These are phyloP conservation scores for Hypoxylon sp. DNA, from an alignment of 2,329 filamentous ascomycete species.

Conservation along the genomic window DNA sequence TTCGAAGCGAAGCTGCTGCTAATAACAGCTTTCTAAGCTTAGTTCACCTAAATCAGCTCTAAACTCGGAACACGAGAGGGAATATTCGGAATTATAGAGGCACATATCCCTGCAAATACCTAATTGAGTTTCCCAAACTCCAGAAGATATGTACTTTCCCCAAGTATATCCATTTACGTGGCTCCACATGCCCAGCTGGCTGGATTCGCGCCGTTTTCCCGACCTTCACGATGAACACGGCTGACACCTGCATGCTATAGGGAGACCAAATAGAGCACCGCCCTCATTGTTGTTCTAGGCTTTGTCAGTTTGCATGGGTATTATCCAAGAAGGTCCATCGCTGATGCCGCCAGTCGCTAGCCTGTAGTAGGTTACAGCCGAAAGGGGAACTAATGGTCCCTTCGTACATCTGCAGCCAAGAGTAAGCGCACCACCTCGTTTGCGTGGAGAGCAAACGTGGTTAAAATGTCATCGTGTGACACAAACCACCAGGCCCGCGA, in stretches of 20 bases:
- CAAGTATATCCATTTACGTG: constrained; percentile 23
- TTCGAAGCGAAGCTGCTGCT: constrained; percentile 4
- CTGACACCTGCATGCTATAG: constrained; percentile 1
- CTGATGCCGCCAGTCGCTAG: constrained; percentile 19
- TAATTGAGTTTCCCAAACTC: neutral
- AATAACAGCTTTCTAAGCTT: constrained; percentile 21
- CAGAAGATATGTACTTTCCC: neutral
- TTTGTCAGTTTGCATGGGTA: constrained; percentile 11
- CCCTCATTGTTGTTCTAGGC: constrained; percentile 13
- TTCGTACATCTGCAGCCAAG: constrained; percentile 42
- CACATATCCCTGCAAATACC: constrained; percentile 3
- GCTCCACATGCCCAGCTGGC: constrained; percentile 30
- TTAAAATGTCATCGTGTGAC: constrained; percentile 34
- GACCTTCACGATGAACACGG: constrained; percentile 4
- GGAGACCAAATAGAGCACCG: no score
- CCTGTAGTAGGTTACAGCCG: constrained; percentile 30
- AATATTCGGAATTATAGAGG: constrained; percentile 1
- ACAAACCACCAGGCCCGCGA: constrained; percentile 15
- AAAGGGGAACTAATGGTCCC: constrained; percentile 35
- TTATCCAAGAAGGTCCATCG: constrained; percentile 19
- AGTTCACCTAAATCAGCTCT: constrained; percentile 6
- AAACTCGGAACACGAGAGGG: constrained; percentile 21
- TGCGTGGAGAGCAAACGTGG: neutral
- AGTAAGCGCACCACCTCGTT: constrained; percentile 30
- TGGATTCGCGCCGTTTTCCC: constrained; percentile 34